phyloP scores from a whole-genome alignment of 257 asterid species.

The Jaltomata sinuosa region DNA sequence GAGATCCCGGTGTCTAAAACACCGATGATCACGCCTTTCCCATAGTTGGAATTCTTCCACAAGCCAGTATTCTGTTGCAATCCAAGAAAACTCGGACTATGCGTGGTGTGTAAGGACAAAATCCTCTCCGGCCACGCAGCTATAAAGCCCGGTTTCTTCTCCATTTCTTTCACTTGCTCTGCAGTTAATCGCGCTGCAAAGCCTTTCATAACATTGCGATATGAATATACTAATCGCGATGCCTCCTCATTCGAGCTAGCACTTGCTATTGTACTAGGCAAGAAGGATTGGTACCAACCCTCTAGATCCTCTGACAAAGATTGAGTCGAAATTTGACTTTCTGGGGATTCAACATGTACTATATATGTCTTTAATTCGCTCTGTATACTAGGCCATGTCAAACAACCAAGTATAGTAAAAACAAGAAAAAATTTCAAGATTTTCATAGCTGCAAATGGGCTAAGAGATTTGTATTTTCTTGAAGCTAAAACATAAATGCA shows the following conservation, averaged over 20 bases:
- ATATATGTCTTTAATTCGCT: constrained; percentile 16
- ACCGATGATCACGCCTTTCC: constrained; percentile 23
- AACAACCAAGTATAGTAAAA: neutral
- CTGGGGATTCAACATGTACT: constrained; percentile 18
- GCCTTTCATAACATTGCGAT: constrained; percentile 14
- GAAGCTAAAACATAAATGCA: neutral
- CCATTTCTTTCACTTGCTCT: constrained; percentile 8
- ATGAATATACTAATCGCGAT: constrained; percentile 11
- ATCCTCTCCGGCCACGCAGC: constrained; percentile 4
- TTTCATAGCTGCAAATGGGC: neutral
- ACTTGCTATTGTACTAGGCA: neutral
- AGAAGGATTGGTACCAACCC: constrained; percentile 15
- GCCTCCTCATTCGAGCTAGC: neutral
- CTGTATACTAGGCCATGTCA: neutral
- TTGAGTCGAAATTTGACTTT: neutral
- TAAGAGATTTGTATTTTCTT: neutral
- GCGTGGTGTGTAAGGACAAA: constrained; percentile 1
- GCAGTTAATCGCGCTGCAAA: constrained; percentile 19
- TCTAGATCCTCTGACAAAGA: neutral
- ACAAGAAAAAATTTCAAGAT: neutral
- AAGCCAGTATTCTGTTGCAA: neutral
- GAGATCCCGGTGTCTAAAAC: constrained; percentile 20
- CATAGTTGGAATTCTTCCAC: constrained; percentile 14
- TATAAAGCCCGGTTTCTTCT: constrained; percentile 5
- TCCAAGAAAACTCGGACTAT: constrained; percentile 7